phyloP scores from a whole-genome alignment of 176 grass and related monocot genomes.

The Otatea glauca region DNA sequence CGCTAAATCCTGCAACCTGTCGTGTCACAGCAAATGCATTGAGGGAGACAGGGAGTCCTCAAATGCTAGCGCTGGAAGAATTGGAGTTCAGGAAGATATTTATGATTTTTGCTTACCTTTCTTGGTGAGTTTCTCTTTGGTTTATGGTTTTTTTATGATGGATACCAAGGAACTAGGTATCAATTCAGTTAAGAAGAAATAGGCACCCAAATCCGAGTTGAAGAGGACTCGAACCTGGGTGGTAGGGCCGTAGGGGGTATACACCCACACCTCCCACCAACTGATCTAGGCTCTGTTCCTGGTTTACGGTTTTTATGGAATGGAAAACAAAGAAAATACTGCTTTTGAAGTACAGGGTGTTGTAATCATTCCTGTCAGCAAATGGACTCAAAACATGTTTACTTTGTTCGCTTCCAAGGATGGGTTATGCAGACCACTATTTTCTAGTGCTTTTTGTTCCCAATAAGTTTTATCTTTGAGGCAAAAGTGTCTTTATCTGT shows the following conservation, averaged over 20 bases:
- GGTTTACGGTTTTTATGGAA: background rate
- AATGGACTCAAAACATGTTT: background rate
- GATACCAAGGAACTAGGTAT: no score
- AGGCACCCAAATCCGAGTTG: no score
- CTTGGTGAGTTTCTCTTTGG: constrained; percentile 41
- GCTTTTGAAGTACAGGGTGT: background rate
- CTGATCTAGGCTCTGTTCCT: no score
- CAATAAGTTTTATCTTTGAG: constrained; percentile 15
- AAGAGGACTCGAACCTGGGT: no score
- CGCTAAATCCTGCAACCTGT: background rate
- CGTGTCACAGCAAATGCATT: background rate
- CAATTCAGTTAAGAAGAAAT: no score
- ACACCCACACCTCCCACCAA: no score
- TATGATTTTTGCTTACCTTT: constrained; percentile 34
- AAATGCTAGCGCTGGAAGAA: constrained; percentile 59
- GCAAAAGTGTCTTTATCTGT: background rate
- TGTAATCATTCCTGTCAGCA: background rate
- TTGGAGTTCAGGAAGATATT: constrained; percentile 51
- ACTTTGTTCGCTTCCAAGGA: background rate
- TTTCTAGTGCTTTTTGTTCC: background rate
- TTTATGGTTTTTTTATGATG: constrained; percentile 3
- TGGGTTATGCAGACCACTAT: background rate
- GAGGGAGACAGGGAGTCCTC: constrained; percentile 7
- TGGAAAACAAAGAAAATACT: background rate
- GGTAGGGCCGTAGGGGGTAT: no score